These are phyloP conservation scores for Madurella mycetomatis DNA, from an alignment of 2,329 filamentous ascomycete species.

Conservation along the genomic window DNA sequence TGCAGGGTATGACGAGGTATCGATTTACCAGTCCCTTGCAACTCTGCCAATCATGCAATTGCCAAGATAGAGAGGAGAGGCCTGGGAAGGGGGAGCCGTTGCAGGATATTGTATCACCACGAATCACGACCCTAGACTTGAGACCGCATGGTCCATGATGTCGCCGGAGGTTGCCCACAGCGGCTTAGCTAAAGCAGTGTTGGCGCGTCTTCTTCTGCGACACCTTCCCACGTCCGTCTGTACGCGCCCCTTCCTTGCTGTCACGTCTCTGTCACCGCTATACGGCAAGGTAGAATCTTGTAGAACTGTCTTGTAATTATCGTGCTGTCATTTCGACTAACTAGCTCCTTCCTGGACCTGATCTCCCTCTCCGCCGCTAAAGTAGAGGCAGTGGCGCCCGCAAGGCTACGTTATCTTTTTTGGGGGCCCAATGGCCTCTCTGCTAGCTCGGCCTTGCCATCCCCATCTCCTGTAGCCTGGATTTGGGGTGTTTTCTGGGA, in stretches of 20 bases:
- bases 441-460: constrained; percentile 5
- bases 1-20: constrained; percentile 7
- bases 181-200: constrained; percentile 13
- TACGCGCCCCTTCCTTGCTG: constrained; percentile 1
- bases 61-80: constrained; percentile 12
- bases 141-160: constrained; percentile 8
- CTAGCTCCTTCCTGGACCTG: constrained; percentile 3
- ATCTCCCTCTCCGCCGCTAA: constrained; percentile 11
- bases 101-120: constrained; percentile 16
- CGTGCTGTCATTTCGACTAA: background rate
- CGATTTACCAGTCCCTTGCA: constrained; percentile 16
- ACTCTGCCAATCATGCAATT: constrained; percentile 18
- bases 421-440: constrained; percentile 5
- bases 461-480: background rate
- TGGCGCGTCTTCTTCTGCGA: constrained; percentile 8
- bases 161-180: constrained; percentile 13
- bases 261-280: constrained; percentile 6
- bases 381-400: constrained; percentile 13
- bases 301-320: too few species aligned
- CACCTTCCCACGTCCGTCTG: constrained; percentile 7
- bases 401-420: constrained; percentile 14
- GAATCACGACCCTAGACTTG: constrained; percentile 16
- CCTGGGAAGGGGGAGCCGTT: constrained; percentile 6
- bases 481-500: constrained; percentile 4
- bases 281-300: constrained; percentile 14